Evolutionary conservation across 78 protist genomes (phyloP).

Genomic region (Dictyostelium firmibasis): DNA sequence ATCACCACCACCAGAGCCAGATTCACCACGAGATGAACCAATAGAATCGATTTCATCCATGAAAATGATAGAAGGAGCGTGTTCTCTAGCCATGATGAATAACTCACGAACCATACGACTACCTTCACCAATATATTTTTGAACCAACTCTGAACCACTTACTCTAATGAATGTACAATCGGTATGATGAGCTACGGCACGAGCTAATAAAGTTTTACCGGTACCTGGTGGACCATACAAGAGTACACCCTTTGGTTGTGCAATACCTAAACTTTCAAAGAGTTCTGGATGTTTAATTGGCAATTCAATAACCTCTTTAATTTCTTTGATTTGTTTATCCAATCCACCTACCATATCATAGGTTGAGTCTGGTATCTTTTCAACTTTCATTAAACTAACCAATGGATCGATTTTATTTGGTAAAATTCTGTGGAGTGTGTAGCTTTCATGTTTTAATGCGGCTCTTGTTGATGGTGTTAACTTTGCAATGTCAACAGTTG

Average conservation of each 20-base stretch:
- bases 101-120: slow-evolving; percentile 99
- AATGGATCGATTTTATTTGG: slow-evolving; percentile 94
- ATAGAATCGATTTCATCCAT: slow-evolving; percentile 99
- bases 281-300: slow-evolving; percentile 99
- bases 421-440: slow-evolving; percentile 96
- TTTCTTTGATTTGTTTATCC: slow-evolving; percentile 99
- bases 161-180: slow-evolving; percentile 99
- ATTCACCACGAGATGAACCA: slow-evolving; percentile 89
- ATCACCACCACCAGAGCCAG: slow-evolving; percentile 91
- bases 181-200: slow-evolving; percentile 99
- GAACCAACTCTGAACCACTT: slow-evolving; percentile 99
- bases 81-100: slow-evolving; percentile 99
- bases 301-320: slow-evolving; percentile 98
- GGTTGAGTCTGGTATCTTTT: slow-evolving; percentile 99
- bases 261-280: slow-evolving; percentile 99
- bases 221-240: slow-evolving; percentile 99
- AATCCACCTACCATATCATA: slow-evolving; percentile 99
- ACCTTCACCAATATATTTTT: slow-evolving; percentile 99
- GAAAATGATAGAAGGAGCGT: slow-evolving; percentile 99
- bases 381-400: slow-evolving; percentile 90
- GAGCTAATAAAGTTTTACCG: slow-evolving; percentile 99
- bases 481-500: slow-evolving; percentile 87
- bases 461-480: slow-evolving; percentile 94
- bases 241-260: slow-evolving; percentile 98
- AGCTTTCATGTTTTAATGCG: slow-evolving; percentile 94